Percentiles rank a stretch among this genome's conserved stretches.
Evolutionary conservation across 176 grass and related monocot genomes (phyloP).

Genomic region (Phoenix roebelenii): DNA sequence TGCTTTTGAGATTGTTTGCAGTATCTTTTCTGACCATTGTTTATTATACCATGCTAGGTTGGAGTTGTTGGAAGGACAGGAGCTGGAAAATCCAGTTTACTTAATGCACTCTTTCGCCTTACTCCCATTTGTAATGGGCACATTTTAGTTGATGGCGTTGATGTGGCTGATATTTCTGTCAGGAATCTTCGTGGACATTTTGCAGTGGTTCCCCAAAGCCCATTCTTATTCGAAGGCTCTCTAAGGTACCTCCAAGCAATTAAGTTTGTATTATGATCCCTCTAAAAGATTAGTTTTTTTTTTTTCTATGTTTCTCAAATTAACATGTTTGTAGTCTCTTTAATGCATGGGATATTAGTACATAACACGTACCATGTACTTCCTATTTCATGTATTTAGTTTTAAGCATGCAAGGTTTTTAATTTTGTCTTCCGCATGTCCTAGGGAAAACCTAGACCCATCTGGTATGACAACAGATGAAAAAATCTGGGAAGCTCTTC

Average conservation of each 20-base stretch:
- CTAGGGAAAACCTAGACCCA: conserved; percentile 86
- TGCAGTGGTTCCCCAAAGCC: conserved; percentile 84
- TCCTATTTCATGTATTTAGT: no score
- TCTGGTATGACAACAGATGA: conserved; percentile 40
- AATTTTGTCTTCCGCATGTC: conserved; percentile 7
- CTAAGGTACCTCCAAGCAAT: conserved; percentile 42
- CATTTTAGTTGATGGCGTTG: conserved; percentile 67
- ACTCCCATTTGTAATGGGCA: conserved; percentile 54
- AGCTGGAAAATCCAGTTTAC: conserved; percentile 92
- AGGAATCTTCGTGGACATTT: conserved; percentile 63
- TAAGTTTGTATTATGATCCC: no score
- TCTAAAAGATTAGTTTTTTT: no score
- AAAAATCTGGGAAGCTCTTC: conserved; percentile 89
- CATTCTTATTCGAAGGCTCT: conserved; percentile 83
- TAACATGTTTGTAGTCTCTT: no score
- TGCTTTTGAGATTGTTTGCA: no score
- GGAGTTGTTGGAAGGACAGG: conserved; percentile 94
- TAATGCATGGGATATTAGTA: no score
- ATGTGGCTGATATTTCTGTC: conserved; percentile 53
- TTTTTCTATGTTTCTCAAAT: no score
- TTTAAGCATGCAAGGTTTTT: neutral
- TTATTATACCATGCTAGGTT: conserved; percentile 31
- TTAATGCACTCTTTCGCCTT: conserved; percentile 80
- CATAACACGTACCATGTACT: no score
- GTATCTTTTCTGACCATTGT: no score